Conservation (phyloP, 441 rosid species). For the Dalechampia spathulata region DNA sequence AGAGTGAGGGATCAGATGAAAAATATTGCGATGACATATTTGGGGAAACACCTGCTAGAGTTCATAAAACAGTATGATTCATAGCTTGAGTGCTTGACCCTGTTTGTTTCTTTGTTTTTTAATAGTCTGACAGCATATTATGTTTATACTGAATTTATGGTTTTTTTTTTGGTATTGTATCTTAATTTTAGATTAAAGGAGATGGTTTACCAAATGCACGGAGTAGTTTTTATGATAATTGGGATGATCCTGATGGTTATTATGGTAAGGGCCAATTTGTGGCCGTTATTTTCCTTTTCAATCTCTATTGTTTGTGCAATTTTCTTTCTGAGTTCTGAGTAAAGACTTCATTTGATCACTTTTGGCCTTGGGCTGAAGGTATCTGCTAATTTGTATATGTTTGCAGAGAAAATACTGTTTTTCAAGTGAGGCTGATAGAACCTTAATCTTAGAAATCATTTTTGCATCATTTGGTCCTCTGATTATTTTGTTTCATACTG, state of each 20-base stretch:
- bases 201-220: conserved; percentile 60
- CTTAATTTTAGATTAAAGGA: conserved; percentile 57
- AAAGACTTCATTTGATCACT: no score
- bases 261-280: conserved; percentile 54
- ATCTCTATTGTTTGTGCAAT: background rate
- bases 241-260: conserved; percentile 99
- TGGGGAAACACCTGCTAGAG: conserved; percentile 89
- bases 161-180: conserved; percentile 9
- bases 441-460: background rate
- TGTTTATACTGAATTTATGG: background rate
- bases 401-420: no score
- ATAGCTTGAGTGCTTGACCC: background rate
- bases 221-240: conserved; percentile 90
- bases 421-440: no score
- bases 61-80: conserved; percentile 51
- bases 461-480: background rate
- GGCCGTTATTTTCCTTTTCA: background rate
- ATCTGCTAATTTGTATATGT: no score
- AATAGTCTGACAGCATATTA: background rate
- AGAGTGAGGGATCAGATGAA: conserved; percentile 88
- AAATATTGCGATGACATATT: conserved; percentile 89
- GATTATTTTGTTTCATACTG: background rate
- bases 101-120: background rate
- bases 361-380: no score
- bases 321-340: background rate